A percentile compares a stretch with the other conserved stretches of the same genome.
These are phyloP conservation scores for Ophiorrhiza pumila DNA, from an alignment of 257 asterid genomes.

Conservation along the genomic window DNA sequence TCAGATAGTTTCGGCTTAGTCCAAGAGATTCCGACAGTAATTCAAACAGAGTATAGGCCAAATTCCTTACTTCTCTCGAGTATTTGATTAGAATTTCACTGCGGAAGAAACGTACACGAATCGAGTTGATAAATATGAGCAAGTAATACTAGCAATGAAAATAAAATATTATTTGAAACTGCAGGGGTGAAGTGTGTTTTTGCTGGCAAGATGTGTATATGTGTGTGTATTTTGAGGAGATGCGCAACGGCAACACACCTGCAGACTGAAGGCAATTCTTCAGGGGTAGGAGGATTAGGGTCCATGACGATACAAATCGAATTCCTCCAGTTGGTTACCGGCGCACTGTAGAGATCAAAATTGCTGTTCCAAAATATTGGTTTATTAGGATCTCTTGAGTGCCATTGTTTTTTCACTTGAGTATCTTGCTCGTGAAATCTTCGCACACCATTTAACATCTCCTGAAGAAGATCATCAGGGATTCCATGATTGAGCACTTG, in stretches of 20 bases:
- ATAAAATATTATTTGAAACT: neutral
- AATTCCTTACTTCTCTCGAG: constrained; percentile 16
- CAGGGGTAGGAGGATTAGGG: constrained; percentile 12
- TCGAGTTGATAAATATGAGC: too few relatives aligned
- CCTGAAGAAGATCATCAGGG: constrained; percentile 10
- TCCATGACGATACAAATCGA: neutral
- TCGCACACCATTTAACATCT: constrained; percentile 11
- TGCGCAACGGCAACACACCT: neutral
- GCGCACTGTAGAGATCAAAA: neutral
- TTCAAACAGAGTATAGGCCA: constrained; percentile 12
- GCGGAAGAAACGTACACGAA: neutral
- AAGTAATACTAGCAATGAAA: too few relatives aligned
- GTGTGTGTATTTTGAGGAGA: too few relatives aligned
- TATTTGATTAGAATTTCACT: constrained; percentile 20
- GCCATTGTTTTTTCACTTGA: constrained; percentile 11
- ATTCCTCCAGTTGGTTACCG: constrained; percentile 23
- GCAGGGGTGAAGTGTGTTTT: too few relatives aligned
- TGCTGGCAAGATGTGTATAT: too few relatives aligned
- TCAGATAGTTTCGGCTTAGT: constrained; percentile 13
- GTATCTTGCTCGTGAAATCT: constrained; percentile 18
- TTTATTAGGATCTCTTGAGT: neutral
- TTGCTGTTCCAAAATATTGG: neutral
- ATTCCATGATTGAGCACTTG: constrained; percentile 24
- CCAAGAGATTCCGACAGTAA: constrained; percentile 24
- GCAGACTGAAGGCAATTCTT: constrained; percentile 10